Evolutionary conservation across 164 flowering plant genomes (phyloP).

Genomic region (Vitis amurensis): DNA sequence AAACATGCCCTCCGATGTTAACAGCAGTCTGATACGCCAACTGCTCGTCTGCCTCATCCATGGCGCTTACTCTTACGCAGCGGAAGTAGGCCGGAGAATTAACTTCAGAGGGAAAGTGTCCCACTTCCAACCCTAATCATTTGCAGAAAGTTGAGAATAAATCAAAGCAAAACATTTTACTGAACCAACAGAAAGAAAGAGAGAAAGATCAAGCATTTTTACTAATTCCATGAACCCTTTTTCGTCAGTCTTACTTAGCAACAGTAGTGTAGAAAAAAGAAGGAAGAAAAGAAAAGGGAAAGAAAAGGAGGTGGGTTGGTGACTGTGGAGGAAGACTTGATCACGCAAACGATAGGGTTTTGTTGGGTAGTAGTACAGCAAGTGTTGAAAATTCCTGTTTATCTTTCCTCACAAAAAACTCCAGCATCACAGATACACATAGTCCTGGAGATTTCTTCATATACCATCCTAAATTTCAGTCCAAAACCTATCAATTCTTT

Average conservation of each 20-base stretch:
- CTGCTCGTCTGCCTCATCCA: conserved; percentile 51
- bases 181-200: background rate
- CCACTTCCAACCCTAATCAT: conserved; percentile 37
- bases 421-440: too few relatives aligned
- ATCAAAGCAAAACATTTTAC: background rate
- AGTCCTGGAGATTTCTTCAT: background rate
- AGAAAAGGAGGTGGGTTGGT: conserved; percentile 9
- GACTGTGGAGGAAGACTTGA: conserved; percentile 13
- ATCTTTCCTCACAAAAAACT: too few relatives aligned
- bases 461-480: background rate
- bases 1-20: conserved; percentile 63
- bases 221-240: background rate
- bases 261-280: conserved; percentile 15
- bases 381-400: too few relatives aligned
- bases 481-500: background rate
- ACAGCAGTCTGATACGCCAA: conserved; percentile 70
- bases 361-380: background rate
- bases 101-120: conserved; percentile 54
- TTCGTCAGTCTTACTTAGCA: conserved; percentile 32
- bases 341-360: conserved; percentile 15
- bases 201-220: background rate
- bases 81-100: conserved; percentile 55
- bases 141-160: background rate
- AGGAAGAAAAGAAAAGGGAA: background rate
- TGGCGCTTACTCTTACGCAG: conserved; percentile 53